Percentiles rank a stretch among this genome's conserved stretches.
phyloP scores from a whole-genome alignment of 2,329 filamentous ascomycete species.

The Stachybotrys chlorohalonatus region DNA sequence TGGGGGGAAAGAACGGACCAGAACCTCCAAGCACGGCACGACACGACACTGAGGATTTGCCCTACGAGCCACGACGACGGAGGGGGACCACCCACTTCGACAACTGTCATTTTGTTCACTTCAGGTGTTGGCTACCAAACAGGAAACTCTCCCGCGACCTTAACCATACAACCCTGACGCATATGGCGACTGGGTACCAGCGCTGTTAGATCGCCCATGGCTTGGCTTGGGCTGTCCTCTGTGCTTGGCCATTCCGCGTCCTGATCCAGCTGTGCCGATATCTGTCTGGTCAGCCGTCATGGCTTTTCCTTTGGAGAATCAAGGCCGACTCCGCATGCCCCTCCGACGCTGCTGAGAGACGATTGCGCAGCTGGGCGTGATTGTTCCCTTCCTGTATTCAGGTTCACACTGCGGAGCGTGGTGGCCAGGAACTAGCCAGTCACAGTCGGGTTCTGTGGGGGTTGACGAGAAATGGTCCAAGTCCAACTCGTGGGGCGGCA shows the following conservation, averaged over 20 bases:
- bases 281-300: background rate
- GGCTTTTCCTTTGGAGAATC: background rate
- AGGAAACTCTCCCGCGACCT: background rate
- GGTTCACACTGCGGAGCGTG: background rate
- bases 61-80: background rate
- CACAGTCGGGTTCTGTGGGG: background rate
- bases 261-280: background rate
- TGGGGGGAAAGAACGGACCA: background rate
- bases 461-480: background rate
- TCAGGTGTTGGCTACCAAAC: background rate
- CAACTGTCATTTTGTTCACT: background rate
- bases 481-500: conserved; percentile 33
- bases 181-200: background rate
- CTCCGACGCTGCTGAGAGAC: background rate
- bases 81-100: too few relatives aligned
- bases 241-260: background rate
- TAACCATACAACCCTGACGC: background rate
- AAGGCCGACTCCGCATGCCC: background rate
- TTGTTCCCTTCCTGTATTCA: background rate
- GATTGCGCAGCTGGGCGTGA: background rate
- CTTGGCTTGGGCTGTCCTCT: too few relatives aligned
- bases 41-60: background rate
- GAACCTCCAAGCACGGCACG: background rate
- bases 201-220: too few relatives aligned
- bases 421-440: background rate